Evolutionary conservation across 2,329 filamentous ascomycete species (phyloP).

Genomic region (Diaporthe capsici): DNA sequence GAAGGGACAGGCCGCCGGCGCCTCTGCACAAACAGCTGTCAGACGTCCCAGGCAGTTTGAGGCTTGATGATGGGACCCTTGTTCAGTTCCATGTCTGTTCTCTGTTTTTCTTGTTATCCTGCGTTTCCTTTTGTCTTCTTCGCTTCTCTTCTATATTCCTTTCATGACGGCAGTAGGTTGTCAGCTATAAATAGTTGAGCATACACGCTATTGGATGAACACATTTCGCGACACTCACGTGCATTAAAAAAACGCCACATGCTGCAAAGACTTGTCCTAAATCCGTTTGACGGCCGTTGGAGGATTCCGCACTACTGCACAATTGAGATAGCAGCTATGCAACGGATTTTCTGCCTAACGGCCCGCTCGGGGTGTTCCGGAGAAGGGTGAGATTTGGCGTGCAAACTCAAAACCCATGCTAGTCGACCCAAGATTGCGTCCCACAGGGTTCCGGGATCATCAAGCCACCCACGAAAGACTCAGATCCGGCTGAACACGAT

Average conservation of each 20-base stretch:
- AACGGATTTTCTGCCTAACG: background rate
- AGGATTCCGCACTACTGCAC: background rate
- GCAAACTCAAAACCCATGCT: background rate
- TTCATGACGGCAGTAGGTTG: background rate
- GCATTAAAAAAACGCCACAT: background rate
- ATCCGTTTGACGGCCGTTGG: background rate
- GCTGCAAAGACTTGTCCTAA: background rate
- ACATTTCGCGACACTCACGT: too few species aligned
- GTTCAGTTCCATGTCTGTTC: background rate
- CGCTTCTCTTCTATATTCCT: background rate
- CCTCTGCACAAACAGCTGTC: background rate
- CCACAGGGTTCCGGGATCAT: background rate
- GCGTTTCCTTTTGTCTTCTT: background rate
- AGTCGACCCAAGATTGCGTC: background rate
- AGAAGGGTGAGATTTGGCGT: background rate
- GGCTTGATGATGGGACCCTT: background rate
- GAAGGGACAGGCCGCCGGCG: constrained; percentile 1
- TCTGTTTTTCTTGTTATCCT: background rate
- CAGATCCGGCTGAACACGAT: background rate
- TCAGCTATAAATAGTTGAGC: background rate
- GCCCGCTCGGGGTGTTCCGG: background rate
- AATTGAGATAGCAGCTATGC: background rate
- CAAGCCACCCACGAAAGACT: background rate
- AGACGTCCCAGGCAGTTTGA: background rate
- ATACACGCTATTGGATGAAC: background rate